Base-by-base conservation (phyloP, 2,329 filamentous ascomycete genomes). In the Aspergillus sp. region DNA sequence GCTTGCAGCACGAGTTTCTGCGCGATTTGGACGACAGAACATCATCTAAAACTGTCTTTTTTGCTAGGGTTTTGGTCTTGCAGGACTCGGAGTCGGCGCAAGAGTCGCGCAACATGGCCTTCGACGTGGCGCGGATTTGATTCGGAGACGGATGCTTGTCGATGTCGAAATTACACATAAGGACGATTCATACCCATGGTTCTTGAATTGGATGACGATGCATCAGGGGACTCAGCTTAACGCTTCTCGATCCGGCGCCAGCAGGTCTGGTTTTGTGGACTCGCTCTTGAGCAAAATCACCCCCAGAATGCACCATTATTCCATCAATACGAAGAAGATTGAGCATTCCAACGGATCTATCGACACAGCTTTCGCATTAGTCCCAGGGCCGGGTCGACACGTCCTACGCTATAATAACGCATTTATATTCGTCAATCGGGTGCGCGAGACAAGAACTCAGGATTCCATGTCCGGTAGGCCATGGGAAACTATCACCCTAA, bases 91-190 rank as follows among this genome's bases (percentile, higher is more conserved):
- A 62, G 91, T 92, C 34, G 89, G 85, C 41, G 84, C 92, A 32
- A 89, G 91, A 12, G 85, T 96, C 65, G 90, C 88, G 30, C 91
- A 95, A 62, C 89, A 89, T 69, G 90, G 90, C 34, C 74, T 89
- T 58, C 84, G 93, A 59, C 81, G 86, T 66, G 86, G 86, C 54
- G 87, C 88, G n/a, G 83, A 84, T 43, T 81, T 96, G 56, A 78
- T 96, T 57, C 89, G 91, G 49, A 87, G 89, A 53, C 90, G 93
- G 48, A 86, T 99, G 77, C 86, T 99, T 30, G 91, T 98, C 67
- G 92, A 97, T 68, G 87, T 99, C 68, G 95, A 99, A 76, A 96
- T 99, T 74, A 93, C 90, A 74, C 90, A 91, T 71, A 90, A 93
- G 68, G 95, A 99, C 76, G 87, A 91, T 44, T 93, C 93, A 2